These are phyloP conservation scores for Lizanozyma gosingica DNA, from an alignment of 1,139 yeast species.

Conservation along the genomic window DNA sequence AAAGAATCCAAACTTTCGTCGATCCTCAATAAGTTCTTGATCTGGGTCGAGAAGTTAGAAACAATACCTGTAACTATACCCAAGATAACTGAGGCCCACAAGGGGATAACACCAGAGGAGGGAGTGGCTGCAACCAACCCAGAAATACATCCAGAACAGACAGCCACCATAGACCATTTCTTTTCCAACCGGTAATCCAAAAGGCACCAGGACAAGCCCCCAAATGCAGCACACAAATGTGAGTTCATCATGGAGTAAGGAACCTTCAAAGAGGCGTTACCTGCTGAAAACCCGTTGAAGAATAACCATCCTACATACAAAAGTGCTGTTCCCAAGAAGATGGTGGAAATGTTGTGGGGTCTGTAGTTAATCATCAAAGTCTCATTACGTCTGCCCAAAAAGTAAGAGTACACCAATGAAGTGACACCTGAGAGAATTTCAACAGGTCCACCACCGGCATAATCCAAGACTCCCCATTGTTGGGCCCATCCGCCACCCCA, in stretches of 20 bases:
- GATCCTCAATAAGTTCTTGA: constrained; percentile 71
- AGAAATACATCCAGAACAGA: constrained; percentile 90
- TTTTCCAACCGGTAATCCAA: constrained; percentile 81
- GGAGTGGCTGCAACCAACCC: constrained; percentile 98
- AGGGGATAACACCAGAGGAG: constrained; percentile 80
- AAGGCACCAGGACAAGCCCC: constrained; percentile 88
- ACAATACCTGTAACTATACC: constrained; percentile 75
- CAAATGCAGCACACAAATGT: constrained; percentile 81
- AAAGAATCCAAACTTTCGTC: constrained; percentile 93
- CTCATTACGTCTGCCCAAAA: constrained; percentile 77
- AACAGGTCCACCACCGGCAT: constrained; percentile 98
- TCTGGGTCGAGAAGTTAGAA: constrained; percentile 84
- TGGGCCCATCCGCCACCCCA: constrained; percentile 97
- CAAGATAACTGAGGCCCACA: constrained; percentile 84
- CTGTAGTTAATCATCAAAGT: constrained; percentile 80
- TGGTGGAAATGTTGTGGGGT: constrained; percentile 89
- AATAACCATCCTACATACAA: constrained; percentile 79
- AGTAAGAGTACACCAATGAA: constrained; percentile 78
- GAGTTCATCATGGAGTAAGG: constrained; percentile 87
- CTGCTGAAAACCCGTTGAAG: constrained; percentile 77
- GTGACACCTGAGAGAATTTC: constrained; percentile 88
- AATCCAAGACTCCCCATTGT: constrained; percentile 86
- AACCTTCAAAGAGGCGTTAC: constrained; percentile 55
- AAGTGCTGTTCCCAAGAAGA: constrained; percentile 66
- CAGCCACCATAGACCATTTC: constrained; percentile 92